phyloP scores from a whole-genome alignment of 2,329 filamentous ascomycete species.

The Penicillium brevicompactum region DNA sequence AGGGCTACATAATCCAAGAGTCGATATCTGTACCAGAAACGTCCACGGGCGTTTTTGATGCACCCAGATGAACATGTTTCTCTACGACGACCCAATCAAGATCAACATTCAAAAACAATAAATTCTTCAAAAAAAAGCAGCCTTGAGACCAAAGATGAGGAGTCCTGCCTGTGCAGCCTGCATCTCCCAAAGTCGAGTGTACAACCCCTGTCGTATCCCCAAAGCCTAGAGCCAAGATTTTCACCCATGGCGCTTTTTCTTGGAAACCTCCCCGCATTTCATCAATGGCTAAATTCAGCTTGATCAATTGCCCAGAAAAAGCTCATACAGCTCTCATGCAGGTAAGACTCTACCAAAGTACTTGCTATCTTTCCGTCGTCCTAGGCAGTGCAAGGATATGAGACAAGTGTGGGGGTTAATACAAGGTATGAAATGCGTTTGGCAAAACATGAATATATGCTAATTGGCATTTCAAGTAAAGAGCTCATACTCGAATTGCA shows the following conservation, averaged over 20 bases:
- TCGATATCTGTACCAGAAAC: background rate
- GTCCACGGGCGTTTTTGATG: background rate
- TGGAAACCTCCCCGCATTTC: slow-evolving; percentile 3
- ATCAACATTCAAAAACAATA: background rate
- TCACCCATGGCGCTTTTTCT: background rate
- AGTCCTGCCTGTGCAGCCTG: background rate
- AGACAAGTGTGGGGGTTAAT: background rate
- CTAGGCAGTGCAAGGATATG: background rate
- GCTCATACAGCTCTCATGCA: background rate
- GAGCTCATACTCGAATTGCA: too few species aligned
- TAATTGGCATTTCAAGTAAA: background rate
- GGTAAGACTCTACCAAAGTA: background rate
- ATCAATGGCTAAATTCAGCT: background rate
- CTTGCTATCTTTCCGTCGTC: background rate
- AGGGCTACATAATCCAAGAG: background rate
- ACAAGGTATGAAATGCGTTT: background rate
- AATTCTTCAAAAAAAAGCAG: background rate
- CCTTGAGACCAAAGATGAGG: background rate
- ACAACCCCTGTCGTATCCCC: background rate
- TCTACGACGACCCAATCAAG: background rate
- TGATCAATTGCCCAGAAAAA: background rate
- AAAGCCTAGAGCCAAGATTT: background rate
- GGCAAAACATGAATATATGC: background rate
- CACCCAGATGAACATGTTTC: background rate
- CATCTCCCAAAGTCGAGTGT: background rate